Evolutionary conservation across 371 early-diverging fungal species (phyloP), one percentile per base, ranked within the genome.

Genomic region (Rhizopus stolonifer): DNA sequence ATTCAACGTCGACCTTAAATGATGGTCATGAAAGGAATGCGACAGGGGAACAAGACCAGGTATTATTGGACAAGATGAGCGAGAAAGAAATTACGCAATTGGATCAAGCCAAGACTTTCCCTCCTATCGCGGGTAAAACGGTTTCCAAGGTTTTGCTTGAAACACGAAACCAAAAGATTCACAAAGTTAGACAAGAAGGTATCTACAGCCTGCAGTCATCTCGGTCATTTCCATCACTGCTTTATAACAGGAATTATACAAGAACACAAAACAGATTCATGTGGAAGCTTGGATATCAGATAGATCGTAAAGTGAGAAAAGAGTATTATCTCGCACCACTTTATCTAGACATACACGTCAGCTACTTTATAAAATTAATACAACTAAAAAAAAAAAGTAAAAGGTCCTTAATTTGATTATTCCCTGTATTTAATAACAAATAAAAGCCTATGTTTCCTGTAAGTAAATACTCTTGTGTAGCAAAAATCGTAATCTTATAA

Each of bases 231-330:
- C 29, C 42, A 4, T 29, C 23, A 29, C 14, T 11, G 11, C 11
- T 11, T 29, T 11, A 29, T 9, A 29, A 29, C 9, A 29, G 11
- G 6, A 29, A 29, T 2, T n/a, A n/a, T n/a, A n/a, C n/a, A n/a
- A n/a, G 10, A 7, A 10, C 31, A 29, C 36, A 36, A 36, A n/a
- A 15, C 36, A 38, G 25, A 26, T 44, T 46, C 15, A 31, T 53
- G 49, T 59, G 60, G 60, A 49, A 43, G 53, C 26, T 59, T 19
- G 49, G 40, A 21, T 42, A 42, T 21, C 21, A 42, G 15, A 21
- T 42, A 21, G 8, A 8, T 10, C 18, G 13, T 9, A 21, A 40
- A 38, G 43, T 31, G 0, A 40, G 18, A 6, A 42, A 29, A 7
- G 34, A 49, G 14, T 51, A 48, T 25, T 54, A 46, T 36, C 32